phyloP scores from a whole-genome alignment of 495 filamentous ascomycete species.

The Chaetomium fimeti region DNA sequence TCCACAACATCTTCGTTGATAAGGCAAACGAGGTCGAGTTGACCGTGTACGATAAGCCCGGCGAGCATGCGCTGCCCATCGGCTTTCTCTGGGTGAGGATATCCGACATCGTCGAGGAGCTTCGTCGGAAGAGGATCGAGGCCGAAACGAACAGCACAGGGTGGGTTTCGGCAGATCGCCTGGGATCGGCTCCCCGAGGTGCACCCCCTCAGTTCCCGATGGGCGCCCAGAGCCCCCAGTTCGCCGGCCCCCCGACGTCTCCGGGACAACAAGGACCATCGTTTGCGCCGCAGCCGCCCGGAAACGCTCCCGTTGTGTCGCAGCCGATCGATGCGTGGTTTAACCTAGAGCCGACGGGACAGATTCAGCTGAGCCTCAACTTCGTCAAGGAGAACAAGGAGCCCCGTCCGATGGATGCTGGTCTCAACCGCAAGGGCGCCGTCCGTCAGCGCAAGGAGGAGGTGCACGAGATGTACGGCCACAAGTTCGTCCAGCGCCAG shows the following conservation, averaged over 20 bases:
- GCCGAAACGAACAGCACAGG: slow-evolving; percentile 84
- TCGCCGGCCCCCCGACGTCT: slow-evolving; percentile 40
- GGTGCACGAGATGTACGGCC: slow-evolving; percentile 94
- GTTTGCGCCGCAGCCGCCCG: slow-evolving; percentile 29
- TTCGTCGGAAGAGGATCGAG: slow-evolving; percentile 96
- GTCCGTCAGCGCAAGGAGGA: slow-evolving; percentile 97
- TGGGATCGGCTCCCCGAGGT: slow-evolving; percentile 59
- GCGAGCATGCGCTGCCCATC: slow-evolving; percentile 87
- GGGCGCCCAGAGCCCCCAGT: slow-evolving; percentile 47
- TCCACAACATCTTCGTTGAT: slow-evolving; percentile 87
- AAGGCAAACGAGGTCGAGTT: slow-evolving; percentile 98
- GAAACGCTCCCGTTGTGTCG: slow-evolving; percentile 47
- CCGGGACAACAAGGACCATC: slow-evolving; percentile 28
- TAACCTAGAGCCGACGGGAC: slow-evolving; percentile 88
- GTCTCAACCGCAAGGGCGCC: slow-evolving; percentile 90
- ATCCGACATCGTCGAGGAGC: slow-evolving; percentile 95
- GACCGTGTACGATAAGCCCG: slow-evolving; percentile 92
- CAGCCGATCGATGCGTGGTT: slow-evolving; percentile 93
- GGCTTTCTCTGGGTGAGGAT: slow-evolving; percentile 95
- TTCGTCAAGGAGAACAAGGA: slow-evolving; percentile 66
- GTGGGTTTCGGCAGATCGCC: slow-evolving; percentile 95
- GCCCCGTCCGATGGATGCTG: slow-evolving; percentile 71
- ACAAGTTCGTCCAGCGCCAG: slow-evolving; percentile 96
- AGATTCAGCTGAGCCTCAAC: slow-evolving; percentile 77
- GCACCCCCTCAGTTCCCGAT: slow-evolving; percentile 56